Base-by-base conservation (phyloP, 176 grass and related monocot species). In the Dendrocalamus sinicus region DNA sequence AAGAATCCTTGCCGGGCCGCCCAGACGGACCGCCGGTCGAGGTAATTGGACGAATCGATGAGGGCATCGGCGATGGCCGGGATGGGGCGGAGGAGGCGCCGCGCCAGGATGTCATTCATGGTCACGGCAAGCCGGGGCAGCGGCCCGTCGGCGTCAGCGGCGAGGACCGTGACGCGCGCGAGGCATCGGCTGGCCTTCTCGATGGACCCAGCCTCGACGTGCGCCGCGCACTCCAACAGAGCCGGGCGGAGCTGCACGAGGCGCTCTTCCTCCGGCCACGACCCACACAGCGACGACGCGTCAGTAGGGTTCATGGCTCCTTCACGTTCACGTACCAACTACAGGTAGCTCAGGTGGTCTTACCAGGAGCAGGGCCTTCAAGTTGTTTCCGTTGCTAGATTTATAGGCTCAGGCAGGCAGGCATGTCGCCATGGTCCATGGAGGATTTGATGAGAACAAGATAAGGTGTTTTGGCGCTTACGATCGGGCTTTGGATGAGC, bases 21-120 rank as follows among this genome's bases (percentile, higher is more conserved):
- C 46, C 47, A 44, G 39, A 80, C 23, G 63, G 14, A 12, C 5
- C 51, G 20, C 32, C 12, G 7, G 71, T 67, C 35, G 61, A 68
- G 70, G 75, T 32, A 20, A 22, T 16, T 37, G 59, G 58, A 67
- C 2, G 76, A 45, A 9, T 78, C 65, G 70, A 76, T 68, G 40
- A 90, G 81, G 24, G 88, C 71, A 70, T 60, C 81, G 70, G 50
- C 68, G 64, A 92, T 41, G 64, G 63, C 88, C 1, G 69, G 84
- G 84, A 80, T 47, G 43, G 48, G 72, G 6, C 81, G 80, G 55
- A 90, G 23, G 5, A 87, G 71, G 39, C 66, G 77, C 45, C 45
- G 43, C 7, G 43, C 43, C 22, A 92, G 72, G 61, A 40, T 30
- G 50, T 78, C 81, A 14, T 35, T 54, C 60, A 87, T 59, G 48